Conservation (phyloP, 768 basidiomycete species). For the Rhodocollybia butyracea region DNA sequence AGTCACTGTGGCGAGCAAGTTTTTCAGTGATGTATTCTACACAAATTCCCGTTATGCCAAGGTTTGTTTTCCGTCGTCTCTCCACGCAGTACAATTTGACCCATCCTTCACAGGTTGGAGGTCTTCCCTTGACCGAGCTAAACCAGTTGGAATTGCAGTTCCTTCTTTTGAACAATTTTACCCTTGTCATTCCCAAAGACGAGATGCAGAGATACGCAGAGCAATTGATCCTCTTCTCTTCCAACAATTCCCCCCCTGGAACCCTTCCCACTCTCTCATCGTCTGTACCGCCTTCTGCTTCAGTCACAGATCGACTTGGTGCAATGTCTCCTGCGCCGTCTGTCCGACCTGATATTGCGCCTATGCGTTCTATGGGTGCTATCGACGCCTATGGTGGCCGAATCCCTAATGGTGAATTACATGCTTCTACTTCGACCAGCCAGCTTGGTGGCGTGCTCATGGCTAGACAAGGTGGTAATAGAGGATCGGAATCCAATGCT, state of each 20-base stretch:
- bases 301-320: conserved; percentile 13
- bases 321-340: conserved; percentile 13
- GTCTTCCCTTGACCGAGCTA: conserved; percentile 86
- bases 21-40: conserved; percentile 98
- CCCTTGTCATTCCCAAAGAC: conserved; percentile 77
- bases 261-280: conserved; percentile 5
- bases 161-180: conserved; percentile 92
- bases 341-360: conserved; percentile 27
- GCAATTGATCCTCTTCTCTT: conserved; percentile 74
- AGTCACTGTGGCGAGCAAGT: conserved; percentile 98
- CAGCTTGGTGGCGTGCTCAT: too few species aligned
- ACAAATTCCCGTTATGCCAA: conserved; percentile 99
- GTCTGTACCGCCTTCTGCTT: conserved; percentile 15
- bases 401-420: conserved; percentile 25
- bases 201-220: conserved; percentile 97
- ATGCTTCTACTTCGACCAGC: background rate
- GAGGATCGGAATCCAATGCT: background rate
- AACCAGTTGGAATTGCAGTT: conserved; percentile 98
- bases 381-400: conserved; percentile 49
- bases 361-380: conserved; percentile 50
- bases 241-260: conserved; percentile 20
- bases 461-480: background rate
- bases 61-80: conserved; percentile 42
- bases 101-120: conserved; percentile 69
- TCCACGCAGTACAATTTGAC: conserved; percentile 7